Conservation (phyloP, 768 basidiomycete genomes). For the Coprinopsis marcescibilis region DNA sequence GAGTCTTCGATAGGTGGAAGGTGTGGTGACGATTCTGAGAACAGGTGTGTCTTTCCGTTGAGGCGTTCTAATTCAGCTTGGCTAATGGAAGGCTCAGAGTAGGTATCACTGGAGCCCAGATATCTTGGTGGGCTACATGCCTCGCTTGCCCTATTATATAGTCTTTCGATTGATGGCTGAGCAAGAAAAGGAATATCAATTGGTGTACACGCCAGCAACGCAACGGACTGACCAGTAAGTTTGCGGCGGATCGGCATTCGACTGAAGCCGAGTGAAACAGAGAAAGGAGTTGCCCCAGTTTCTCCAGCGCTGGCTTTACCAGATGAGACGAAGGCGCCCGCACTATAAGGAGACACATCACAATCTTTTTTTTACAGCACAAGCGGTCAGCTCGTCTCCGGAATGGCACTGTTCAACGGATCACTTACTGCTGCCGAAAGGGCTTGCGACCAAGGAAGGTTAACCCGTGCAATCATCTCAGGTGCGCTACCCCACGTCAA, state of each 20-base stretch:
- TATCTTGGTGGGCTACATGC: slow-evolving; percentile 23
- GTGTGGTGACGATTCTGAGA: slow-evolving; percentile 15
- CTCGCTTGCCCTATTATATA: slow-evolving; percentile 41
- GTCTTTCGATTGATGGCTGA: slow-evolving; percentile 27
- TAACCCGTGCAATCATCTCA: slow-evolving; percentile 38
- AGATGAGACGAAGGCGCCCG: slow-evolving; percentile 44
- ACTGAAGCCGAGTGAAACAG: slow-evolving; percentile 45
- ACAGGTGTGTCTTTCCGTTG: slow-evolving; percentile 42
- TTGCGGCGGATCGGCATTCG: slow-evolving; percentile 38
- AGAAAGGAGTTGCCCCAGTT: slow-evolving; percentile 37
- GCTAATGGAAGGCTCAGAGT: slow-evolving; percentile 24
- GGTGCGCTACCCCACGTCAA: slow-evolving; percentile 37
- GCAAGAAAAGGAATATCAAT: slow-evolving; percentile 1
- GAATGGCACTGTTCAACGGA: background rate
- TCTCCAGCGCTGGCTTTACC: slow-evolving; percentile 40
- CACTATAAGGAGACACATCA: slow-evolving; percentile 51
- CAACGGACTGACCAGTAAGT: slow-evolving; percentile 32
- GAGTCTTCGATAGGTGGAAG: too few species aligned
- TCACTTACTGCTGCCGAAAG: slow-evolving; percentile 57
- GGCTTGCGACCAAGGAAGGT: slow-evolving; percentile 59
- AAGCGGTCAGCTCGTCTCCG: background rate
- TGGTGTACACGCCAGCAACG: too few species aligned
- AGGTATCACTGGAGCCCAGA: slow-evolving; percentile 11
- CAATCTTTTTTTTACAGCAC: slow-evolving; percentile 34
- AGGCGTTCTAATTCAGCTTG: slow-evolving; percentile 49